These are phyloP conservation scores for Gentiana straminea DNA, from an alignment of 257 asterid species.

Conservation along the genomic window DNA sequence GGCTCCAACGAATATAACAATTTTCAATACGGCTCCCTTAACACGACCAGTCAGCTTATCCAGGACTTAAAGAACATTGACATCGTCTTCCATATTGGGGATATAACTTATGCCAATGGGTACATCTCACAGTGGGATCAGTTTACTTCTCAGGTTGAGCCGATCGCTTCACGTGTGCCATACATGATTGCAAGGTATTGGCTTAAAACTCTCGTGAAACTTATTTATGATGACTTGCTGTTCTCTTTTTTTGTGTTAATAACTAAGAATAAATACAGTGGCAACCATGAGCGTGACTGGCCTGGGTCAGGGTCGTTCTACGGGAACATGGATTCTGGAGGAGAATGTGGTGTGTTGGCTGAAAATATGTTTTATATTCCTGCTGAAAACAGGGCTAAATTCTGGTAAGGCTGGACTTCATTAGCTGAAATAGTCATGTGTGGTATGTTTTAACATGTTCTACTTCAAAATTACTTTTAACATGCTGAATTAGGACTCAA, in stretches of 20 bases:
- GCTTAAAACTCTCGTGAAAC: not conserved
- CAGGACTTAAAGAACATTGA: slow-evolving; percentile 65
- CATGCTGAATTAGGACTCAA: too few relatives aligned
- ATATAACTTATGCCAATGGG: slow-evolving; percentile 72
- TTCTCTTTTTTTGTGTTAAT: not conserved
- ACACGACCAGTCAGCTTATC: slow-evolving; percentile 72
- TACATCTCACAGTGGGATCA: slow-evolving; percentile 96
- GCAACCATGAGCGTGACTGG: slow-evolving; percentile 98
- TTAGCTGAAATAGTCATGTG: too few relatives aligned
- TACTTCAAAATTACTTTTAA: too few relatives aligned
- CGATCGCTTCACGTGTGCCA: slow-evolving; percentile 75
- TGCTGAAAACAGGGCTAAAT: slow-evolving; percentile 84
- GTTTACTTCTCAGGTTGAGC: slow-evolving; percentile 84
- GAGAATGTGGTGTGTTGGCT: slow-evolving; percentile 90
- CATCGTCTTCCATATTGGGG: slow-evolving; percentile 87
- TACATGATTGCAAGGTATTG: slow-evolving; percentile 90
- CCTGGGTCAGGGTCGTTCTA: slow-evolving; percentile 86
- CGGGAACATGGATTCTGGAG: slow-evolving; percentile 68
- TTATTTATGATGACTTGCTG: not conserved
- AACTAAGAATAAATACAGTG: slow-evolving; percentile 37
- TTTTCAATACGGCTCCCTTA: slow-evolving; percentile 70
- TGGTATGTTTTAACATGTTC: too few relatives aligned
- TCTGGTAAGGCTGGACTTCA: slow-evolving; percentile 43
- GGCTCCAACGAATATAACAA: slow-evolving; percentile 89
- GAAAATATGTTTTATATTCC: slow-evolving; percentile 80